Conservation (phyloP, 2,329 filamentous ascomycete species). For the Ciborinia camelliae region DNA sequence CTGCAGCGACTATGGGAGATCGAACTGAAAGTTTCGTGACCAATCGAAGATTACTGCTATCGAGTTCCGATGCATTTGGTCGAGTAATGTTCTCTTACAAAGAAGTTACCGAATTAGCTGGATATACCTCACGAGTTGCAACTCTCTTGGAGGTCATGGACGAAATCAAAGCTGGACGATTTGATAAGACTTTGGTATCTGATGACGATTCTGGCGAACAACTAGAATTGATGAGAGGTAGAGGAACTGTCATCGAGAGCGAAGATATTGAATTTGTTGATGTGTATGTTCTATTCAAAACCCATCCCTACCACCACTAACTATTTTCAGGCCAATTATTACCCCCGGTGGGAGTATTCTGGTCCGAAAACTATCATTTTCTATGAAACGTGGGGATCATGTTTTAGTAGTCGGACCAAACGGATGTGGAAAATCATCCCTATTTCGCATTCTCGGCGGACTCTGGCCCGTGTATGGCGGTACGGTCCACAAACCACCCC, state of each 20-base stretch:
- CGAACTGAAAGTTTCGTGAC: conserved; percentile 80
- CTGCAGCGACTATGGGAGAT: conserved; percentile 60
- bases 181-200: conserved; percentile 94
- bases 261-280: conserved; percentile 79
- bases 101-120: conserved; percentile 92
- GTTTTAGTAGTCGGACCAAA: conserved; percentile 91
- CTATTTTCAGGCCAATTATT: conserved; percentile 68
- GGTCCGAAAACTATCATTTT: conserved; percentile 80
- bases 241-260: conserved; percentile 79
- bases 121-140: conserved; percentile 89
- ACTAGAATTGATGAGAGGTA: conserved; percentile 74
- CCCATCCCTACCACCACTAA: conserved; percentile 14
- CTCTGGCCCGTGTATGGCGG: conserved; percentile 98
- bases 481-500: conserved; percentile 84
- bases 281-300: conserved; percentile 54
- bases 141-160: conserved; percentile 90
- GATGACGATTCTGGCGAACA: conserved; percentile 80
- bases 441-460: conserved; percentile 94
- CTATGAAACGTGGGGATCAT: conserved; percentile 81
- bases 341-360: conserved; percentile 95
- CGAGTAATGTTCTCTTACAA: conserved; percentile 98
- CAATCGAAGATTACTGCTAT: conserved; percentile 85
- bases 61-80: conserved; percentile 91
- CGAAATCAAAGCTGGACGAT: conserved; percentile 83
- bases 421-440: conserved; percentile 91